Conservation (phyloP, 192 early-diverging fungal genomes). For the Coemansia sp. region DNA sequence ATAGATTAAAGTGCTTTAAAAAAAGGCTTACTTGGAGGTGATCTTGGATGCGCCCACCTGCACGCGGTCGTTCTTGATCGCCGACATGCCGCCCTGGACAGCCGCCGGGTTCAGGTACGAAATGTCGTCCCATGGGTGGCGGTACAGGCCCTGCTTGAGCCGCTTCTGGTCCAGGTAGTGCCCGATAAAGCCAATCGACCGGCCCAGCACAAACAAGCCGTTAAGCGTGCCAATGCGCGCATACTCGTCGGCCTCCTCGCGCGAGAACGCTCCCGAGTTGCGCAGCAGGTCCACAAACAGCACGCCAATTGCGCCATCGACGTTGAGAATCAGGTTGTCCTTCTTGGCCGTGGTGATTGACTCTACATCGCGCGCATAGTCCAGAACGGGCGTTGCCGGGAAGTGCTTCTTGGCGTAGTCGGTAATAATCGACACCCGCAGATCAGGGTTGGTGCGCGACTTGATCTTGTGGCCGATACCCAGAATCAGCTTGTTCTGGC, state of each 20-base stretch:
- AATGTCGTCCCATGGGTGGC: conserved; percentile 98
- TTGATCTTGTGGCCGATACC: conserved; percentile 99
- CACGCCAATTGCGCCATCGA: conserved; percentile 92
- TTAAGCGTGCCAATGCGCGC: conserved; percentile 93
- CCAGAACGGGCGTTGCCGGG: conserved; percentile 80
- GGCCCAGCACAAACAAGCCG: conserved; percentile 93
- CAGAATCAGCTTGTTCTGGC: conserved; percentile 94
- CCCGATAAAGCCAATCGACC: conserved; percentile 95
- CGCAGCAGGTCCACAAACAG: conserved; percentile 94
- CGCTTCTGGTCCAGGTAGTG: conserved; percentile 98
- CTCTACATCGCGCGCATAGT: conserved; percentile 93
- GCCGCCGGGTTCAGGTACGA: conserved; percentile 67
- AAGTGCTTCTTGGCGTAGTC: conserved; percentile 87
- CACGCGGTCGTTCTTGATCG: conserved; percentile 40
- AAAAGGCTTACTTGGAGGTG: conserved; percentile 16
- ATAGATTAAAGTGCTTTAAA: no score
- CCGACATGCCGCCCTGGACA: conserved; percentile 28
- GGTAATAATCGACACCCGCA: conserved; percentile 95
- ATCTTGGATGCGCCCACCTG: conserved; percentile 54
- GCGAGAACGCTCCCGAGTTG: conserved; percentile 87
- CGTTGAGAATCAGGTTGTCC: conserved; percentile 95
- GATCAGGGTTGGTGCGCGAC: conserved; percentile 96
- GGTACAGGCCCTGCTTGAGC: conserved; percentile 97
- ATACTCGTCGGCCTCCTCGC: conserved; percentile 95
- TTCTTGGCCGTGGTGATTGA: conserved; percentile 96